These are phyloP conservation scores for Petunia hybrid DNA, from an alignment of 305 asterid genomes.

Conservation along the genomic window DNA sequence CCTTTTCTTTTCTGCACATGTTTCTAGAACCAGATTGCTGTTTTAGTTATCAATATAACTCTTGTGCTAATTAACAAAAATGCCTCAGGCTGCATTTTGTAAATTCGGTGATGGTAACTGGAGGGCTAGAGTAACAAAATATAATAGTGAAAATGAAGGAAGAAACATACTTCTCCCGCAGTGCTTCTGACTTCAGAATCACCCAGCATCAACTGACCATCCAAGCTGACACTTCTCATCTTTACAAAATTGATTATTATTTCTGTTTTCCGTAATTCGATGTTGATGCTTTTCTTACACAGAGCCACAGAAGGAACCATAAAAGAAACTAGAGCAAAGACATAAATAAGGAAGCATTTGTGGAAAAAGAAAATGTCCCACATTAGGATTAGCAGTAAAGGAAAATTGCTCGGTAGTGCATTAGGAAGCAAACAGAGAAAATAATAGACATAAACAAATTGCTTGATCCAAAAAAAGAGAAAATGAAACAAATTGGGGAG, in stretches of 20 bases:
- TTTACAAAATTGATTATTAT: background rate
- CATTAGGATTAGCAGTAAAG: no score
- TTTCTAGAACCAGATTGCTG: background rate
- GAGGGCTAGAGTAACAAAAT: background rate
- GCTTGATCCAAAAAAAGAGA: no score
- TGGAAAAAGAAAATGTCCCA: background rate
- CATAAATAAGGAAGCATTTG: background rate
- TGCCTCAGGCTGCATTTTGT: background rate
- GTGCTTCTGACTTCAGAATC: background rate
- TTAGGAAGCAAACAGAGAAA: background rate
- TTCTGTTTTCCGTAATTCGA: background rate
- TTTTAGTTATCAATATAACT: conserved; percentile 4
- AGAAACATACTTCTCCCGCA: background rate
- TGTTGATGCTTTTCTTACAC: background rate
- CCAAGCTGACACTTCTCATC: background rate
- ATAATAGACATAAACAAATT: no score
- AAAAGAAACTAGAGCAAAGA: background rate
- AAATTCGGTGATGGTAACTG: background rate
- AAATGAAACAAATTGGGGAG: no score
- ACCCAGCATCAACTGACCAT: background rate
- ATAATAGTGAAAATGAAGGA: background rate
- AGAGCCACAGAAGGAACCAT: background rate
- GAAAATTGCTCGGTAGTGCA: background rate
- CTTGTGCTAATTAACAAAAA: background rate
- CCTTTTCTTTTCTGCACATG: background rate